Conservation (phyloP, 352 stramenopile species). For the Pythium myriotylum region DNA sequence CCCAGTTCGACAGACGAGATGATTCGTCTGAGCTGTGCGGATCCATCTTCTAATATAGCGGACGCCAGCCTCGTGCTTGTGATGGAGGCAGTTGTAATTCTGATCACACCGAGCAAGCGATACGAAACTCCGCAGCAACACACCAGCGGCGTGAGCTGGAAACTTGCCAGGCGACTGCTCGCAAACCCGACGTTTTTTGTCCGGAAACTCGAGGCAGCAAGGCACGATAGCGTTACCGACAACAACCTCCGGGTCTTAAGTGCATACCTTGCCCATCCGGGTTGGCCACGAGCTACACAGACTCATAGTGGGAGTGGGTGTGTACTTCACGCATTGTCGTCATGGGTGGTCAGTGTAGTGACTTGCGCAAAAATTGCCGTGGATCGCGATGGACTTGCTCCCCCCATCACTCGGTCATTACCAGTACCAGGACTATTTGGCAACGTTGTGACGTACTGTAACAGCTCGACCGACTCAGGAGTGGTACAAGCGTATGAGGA, state of each 20-base stretch:
- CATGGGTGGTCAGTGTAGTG: slow-evolving; percentile 55
- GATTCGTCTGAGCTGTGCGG: slow-evolving; percentile 17
- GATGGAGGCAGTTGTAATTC: slow-evolving; percentile 79
- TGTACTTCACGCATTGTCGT: slow-evolving; percentile 50
- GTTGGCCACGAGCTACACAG: slow-evolving; percentile 49
- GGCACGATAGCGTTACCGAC: slow-evolving; percentile 39
- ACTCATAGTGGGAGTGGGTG: slow-evolving; percentile 28
- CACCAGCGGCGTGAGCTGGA: slow-evolving; percentile 72
- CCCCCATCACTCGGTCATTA: slow-evolving; percentile 49
- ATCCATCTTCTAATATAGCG: slow-evolving; percentile 3
- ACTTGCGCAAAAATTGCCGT: slow-evolving; percentile 43
- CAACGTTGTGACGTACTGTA: slow-evolving; percentile 56
- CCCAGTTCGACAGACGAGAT: slow-evolving; percentile 32
- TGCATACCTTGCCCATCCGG: slow-evolving; percentile 48
- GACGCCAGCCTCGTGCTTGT: slow-evolving; percentile 52
- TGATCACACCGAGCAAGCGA: slow-evolving; percentile 70
- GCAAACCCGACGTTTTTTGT: slow-evolving; percentile 49
- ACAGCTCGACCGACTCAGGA: slow-evolving; percentile 22
- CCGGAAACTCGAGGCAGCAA: slow-evolving; percentile 47
- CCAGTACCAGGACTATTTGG: slow-evolving; percentile 68
- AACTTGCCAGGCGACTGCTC: slow-evolving; percentile 57
- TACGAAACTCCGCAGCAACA: slow-evolving; percentile 55
- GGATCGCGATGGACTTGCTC: slow-evolving; percentile 45
- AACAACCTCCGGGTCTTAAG: slow-evolving; percentile 64
- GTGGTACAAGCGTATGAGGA: slow-evolving; percentile 40